These are phyloP conservation scores for Paramecium caudatum DNA, from an alignment of 73 alveolate species.

Conservation along the genomic window DNA sequence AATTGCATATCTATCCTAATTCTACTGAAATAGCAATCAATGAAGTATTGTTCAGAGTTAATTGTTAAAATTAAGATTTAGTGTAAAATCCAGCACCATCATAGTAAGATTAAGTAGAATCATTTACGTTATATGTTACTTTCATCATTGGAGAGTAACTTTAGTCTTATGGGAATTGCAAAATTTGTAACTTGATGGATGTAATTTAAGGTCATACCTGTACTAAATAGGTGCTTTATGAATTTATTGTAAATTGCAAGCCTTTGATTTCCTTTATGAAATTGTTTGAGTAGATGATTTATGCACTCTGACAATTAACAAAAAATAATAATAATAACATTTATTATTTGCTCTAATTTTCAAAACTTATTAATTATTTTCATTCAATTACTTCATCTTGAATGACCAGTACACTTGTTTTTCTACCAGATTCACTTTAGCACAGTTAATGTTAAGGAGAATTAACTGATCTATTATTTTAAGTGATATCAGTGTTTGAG, in stretches of 20 bases:
- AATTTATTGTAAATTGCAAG: neutral
- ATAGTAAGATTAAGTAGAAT: neutral
- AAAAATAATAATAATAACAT: too few relatives aligned
- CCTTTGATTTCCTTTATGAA: neutral
- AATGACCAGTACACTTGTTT: neutral
- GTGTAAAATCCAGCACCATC: constrained; percentile 7
- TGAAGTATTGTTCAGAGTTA: neutral
- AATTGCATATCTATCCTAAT: neutral
- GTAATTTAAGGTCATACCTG: constrained; percentile 42
- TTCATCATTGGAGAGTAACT: neutral
- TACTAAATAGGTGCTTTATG: neutral
- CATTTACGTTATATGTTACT: neutral
- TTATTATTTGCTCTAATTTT: too few relatives aligned
- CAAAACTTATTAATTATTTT: too few relatives aligned
- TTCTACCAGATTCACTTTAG: constrained; percentile 14
- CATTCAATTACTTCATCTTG: neutral
- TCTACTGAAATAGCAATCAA: neutral
- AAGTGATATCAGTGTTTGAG: neutral
- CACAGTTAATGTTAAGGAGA: constrained; percentile 2
- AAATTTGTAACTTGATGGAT: constrained; percentile 12
- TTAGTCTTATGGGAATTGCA: constrained; percentile 42
- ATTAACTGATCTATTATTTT: constrained; percentile 17
- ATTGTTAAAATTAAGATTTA: neutral
- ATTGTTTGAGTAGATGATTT: neutral
- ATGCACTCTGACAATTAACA: too few relatives aligned